Conservation (phyloP, 176 grass and related monocot genomes). For the Avena sativa region DNA sequence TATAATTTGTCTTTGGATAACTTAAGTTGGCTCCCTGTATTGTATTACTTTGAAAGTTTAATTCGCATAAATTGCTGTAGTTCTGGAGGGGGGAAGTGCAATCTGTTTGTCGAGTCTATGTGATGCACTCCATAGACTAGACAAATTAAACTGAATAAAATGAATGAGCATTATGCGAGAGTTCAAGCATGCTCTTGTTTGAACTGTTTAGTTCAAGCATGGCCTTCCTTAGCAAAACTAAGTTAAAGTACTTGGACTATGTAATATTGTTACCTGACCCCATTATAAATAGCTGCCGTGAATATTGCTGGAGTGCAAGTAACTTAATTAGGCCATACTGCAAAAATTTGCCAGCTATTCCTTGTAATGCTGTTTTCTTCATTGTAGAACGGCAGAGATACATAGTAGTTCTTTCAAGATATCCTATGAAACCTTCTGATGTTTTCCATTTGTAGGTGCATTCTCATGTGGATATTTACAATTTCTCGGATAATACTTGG, state of each 20-base stretch:
- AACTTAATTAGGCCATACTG: too few species aligned
- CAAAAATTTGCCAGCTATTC: too few species aligned
- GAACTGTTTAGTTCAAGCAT: too few species aligned
- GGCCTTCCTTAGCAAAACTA: too few species aligned
- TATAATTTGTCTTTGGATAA: constrained; percentile 4
- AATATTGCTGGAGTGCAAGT: too few species aligned
- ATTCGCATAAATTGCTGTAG: not conserved
- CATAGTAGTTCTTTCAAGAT: constrained; percentile 31
- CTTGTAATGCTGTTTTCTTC: not conserved
- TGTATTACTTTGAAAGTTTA: not conserved
- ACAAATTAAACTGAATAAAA: constrained; percentile 14
- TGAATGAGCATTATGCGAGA: constrained; percentile 13
- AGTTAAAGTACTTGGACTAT: too few species aligned
- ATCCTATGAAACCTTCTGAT: not conserved
- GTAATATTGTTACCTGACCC: too few species aligned
- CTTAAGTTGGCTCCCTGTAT: not conserved
- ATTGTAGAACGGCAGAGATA: not conserved
- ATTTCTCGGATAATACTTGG: constrained; percentile 94
- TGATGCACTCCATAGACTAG: not conserved
- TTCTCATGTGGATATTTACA: constrained; percentile 97
- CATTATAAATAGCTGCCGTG: too few species aligned
- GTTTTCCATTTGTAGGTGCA: constrained; percentile 69
- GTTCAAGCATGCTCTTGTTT: not conserved
- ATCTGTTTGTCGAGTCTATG: not conserved
- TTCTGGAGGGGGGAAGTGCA: not conserved